Base-by-base conservation (phyloP, 768 basidiomycete species). In the Polyporus arcularius region DNA sequence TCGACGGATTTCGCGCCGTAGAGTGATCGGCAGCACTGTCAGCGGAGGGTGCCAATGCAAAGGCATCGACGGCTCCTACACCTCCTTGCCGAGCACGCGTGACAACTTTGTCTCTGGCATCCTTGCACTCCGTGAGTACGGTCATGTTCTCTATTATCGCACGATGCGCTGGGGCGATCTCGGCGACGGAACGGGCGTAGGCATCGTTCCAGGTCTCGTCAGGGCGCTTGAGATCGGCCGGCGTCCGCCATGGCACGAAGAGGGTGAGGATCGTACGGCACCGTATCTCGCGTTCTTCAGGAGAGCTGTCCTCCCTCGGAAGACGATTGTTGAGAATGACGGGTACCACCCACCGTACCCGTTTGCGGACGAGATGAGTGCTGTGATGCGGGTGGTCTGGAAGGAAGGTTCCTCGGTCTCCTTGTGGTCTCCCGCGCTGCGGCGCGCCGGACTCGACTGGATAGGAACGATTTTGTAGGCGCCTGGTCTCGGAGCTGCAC, bases 301-400 rank as follows among this genome's bases (percentile, higher is more conserved):
- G 39, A 1, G 14, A 31, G 14, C 51, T 7, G 39, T 64, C 62
- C 3, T 18, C 4, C 2, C 62, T 52, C 0, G 62, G 59, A 1
- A 64, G 16, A 1, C 32, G 46, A 8, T 51, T 41, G 9, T 59
- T 62, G 0, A 63, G n/a, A 3, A 61, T 15, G 9, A 66, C 62
- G 21, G 64, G 64, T 6, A 65, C 32, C 0, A 45, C 11, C 26
- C 52, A 52, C 4, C 2, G 16, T 1, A 18, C 21, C 1, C 61
- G 26, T 15, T 40, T 28, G 4, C 61, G 35, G 2, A 53, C 4
- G 3, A 54, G 4, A 28, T 65, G 60, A 7, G 61, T 59, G 0
- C 28, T 5, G 32, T 26, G 55, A 18, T 55, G 55, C 4, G 61
- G 57, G 39, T 65, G 60, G 1, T 21, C 21, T 3, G 41, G 32